These are phyloP conservation scores for Zasmidium cellare DNA, from an alignment of 2,329 filamentous ascomycete genomes.

Conservation along the genomic window DNA sequence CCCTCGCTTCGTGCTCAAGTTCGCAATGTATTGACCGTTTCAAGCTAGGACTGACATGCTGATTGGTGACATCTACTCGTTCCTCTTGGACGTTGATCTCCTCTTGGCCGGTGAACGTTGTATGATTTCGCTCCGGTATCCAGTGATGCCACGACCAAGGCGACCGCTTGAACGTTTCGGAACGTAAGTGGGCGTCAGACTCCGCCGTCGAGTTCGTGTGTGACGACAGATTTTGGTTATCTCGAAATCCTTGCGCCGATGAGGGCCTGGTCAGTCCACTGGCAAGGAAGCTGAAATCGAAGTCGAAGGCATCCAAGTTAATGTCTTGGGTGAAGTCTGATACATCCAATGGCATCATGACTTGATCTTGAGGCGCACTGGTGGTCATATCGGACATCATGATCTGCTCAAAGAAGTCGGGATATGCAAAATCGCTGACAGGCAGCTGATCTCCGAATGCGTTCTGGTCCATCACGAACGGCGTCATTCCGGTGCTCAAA, in stretches of 20 bases:
- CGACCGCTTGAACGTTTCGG: slow-evolving; percentile 24
- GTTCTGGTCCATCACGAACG: slow-evolving; percentile 1
- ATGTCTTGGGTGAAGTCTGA: slow-evolving; percentile 29
- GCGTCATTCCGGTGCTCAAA: not conserved
- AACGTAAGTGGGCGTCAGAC: slow-evolving; percentile 20
- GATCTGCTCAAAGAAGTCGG: slow-evolving; percentile 32
- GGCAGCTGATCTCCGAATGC: slow-evolving; percentile 1
- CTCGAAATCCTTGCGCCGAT: slow-evolving; percentile 9
- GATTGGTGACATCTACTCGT: slow-evolving; percentile 21
- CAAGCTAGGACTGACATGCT: slow-evolving; percentile 25
- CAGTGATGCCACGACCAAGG: slow-evolving; percentile 31
- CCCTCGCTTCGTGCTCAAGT: slow-evolving; percentile 22
- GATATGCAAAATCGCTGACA: slow-evolving; percentile 18
- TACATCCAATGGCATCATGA: slow-evolving; percentile 22
- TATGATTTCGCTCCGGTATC: slow-evolving; percentile 25
- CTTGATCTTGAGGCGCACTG: not conserved
- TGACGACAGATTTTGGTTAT: not conserved
- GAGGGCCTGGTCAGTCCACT: slow-evolving; percentile 23
- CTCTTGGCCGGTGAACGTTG: slow-evolving; percentile 23
- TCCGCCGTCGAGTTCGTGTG: not conserved
- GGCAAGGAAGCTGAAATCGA: slow-evolving; percentile 28
- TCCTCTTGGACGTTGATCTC: slow-evolving; percentile 27
- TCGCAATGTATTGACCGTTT: slow-evolving; percentile 21
- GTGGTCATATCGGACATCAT: slow-evolving; percentile 26
- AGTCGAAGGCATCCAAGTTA: slow-evolving; percentile 22